Percentiles rank a stretch among this genome's conserved stretches.
phyloP scores from a whole-genome alignment of 1,139 yeast genomes.

The Waltiozyma sp. region DNA sequence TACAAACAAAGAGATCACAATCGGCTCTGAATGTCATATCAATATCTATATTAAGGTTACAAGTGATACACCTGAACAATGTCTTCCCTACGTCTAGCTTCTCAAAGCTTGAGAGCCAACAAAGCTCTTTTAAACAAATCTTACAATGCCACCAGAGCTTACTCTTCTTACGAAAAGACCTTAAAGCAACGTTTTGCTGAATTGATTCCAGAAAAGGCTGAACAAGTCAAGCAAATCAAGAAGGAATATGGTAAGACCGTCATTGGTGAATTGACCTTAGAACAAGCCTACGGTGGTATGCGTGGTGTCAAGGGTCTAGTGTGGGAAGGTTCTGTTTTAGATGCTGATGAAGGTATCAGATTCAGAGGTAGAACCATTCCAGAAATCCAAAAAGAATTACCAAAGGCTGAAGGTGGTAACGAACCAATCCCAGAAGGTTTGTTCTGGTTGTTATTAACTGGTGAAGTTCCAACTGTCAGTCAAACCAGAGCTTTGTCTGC shows the following conservation, averaged over 20 bases:
- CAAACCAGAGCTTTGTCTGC: slow-evolving; percentile 69
- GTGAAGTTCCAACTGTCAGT: slow-evolving; percentile 71
- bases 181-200: slow-evolving; percentile 91
- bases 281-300: slow-evolving; percentile 99
- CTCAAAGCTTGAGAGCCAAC: slow-evolving; percentile 12
- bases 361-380: slow-evolving; percentile 98
- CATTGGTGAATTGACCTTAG: slow-evolving; percentile 87
- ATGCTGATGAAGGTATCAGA: slow-evolving; percentile 96
- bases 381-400: slow-evolving; percentile 84
- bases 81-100: slow-evolving; percentile 17
- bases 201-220: slow-evolving; percentile 83
- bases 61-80: slow-evolving; percentile 3
- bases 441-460: slow-evolving; percentile 86
- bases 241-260: slow-evolving; percentile 81
- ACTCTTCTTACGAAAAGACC: slow-evolving; percentile 36
- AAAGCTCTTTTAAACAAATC: slow-evolving; percentile 11
- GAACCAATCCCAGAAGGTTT: slow-evolving; percentile 89
- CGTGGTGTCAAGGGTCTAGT: slow-evolving; percentile 96
- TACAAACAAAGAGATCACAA: background rate
- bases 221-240: slow-evolving; percentile 82
- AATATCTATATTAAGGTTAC: background rate
- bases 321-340: slow-evolving; percentile 99
- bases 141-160: slow-evolving; percentile 17
- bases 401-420: slow-evolving; percentile 72
- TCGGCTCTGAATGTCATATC: background rate